phyloP scores from a whole-genome alignment of 1,284 basidiomycete species.

The Rhodotorula sp. region DNA sequence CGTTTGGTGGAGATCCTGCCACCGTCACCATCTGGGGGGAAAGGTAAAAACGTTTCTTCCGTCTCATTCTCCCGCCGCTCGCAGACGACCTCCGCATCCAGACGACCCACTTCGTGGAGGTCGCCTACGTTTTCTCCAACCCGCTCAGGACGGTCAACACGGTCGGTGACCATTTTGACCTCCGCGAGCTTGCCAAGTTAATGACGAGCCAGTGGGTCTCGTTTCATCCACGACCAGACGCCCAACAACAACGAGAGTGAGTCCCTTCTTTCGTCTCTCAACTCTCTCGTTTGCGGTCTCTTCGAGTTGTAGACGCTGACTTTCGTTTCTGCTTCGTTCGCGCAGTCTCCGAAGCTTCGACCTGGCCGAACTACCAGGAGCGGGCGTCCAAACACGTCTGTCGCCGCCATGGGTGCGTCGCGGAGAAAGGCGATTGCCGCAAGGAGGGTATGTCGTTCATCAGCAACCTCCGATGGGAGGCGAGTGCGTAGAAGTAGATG shows the following conservation, averaged over 20 bases:
- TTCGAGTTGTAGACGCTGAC: neutral
- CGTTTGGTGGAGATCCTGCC: constrained; percentile 57
- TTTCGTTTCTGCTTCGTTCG: neutral
- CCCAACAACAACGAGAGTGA: constrained; percentile 36
- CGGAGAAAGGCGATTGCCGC: constrained; percentile 27
- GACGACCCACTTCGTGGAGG: constrained; percentile 37
- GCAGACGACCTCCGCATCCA: neutral
- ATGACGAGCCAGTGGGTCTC: constrained; percentile 43
- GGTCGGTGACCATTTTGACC: constrained; percentile 35
- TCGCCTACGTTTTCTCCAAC: constrained; percentile 41
- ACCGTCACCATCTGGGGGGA: constrained; percentile 50
- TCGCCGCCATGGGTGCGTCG: constrained; percentile 9
- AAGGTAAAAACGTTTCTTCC: constrained; percentile 39
- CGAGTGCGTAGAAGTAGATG: too few species aligned
- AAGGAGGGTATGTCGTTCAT: constrained; percentile 28
- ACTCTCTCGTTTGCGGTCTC: neutral
- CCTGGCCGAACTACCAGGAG: constrained; percentile 39
- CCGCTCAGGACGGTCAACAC: constrained; percentile 40
- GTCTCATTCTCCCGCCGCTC: too few species aligned
- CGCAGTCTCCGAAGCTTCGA: constrained; percentile 9
- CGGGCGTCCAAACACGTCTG: constrained; percentile 10
- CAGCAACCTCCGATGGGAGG: constrained; percentile 18
- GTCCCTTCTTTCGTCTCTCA: neutral
- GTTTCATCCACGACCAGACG: constrained; percentile 40
- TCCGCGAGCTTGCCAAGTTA: constrained; percentile 38